Conservation (phyloP, 192 early-diverging fungal genomes). For the Glomus cerebriforme region DNA sequence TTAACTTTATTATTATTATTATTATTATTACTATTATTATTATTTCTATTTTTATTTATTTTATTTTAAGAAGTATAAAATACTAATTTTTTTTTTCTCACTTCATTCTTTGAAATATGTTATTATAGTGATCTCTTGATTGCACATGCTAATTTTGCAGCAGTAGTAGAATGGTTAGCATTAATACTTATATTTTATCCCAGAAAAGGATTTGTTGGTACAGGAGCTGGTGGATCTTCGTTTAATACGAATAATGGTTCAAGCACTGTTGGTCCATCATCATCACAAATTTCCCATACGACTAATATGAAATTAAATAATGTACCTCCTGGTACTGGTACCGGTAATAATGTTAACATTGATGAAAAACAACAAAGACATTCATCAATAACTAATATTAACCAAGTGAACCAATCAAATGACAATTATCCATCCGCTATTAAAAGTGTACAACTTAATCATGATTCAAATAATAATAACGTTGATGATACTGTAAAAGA, state of each 20-base stretch:
- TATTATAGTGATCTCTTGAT: conserved; percentile 4
- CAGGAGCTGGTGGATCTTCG: background rate
- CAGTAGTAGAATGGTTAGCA: conserved; percentile 13
- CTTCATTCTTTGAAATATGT: background rate
- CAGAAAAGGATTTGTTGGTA: conserved; percentile 24
- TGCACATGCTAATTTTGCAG: conserved; percentile 8
- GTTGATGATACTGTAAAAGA: too few species aligned
- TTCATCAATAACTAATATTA: too few species aligned
- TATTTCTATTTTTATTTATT: background rate
- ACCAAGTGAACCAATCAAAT: too few species aligned
- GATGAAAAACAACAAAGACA: background rate
- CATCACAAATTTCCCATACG: background rate
- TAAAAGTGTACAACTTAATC: too few species aligned
- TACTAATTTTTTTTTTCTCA: background rate
- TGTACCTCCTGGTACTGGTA: background rate
- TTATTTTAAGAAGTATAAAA: too few species aligned
- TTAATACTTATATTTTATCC: conserved; percentile 29
- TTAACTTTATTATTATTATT: too few species aligned
- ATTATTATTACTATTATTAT: too few species aligned
- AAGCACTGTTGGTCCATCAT: background rate
- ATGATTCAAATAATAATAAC: too few species aligned
- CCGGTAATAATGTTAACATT: background rate
- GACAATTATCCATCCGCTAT: too few species aligned
- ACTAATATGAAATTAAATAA: background rate
- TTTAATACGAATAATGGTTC: too few species aligned